Evolutionary conservation across 2,329 filamentous ascomycete genomes (phyloP), one percentile per base, ranked within the genome.

Genomic region (Aspergillus tanneri): DNA sequence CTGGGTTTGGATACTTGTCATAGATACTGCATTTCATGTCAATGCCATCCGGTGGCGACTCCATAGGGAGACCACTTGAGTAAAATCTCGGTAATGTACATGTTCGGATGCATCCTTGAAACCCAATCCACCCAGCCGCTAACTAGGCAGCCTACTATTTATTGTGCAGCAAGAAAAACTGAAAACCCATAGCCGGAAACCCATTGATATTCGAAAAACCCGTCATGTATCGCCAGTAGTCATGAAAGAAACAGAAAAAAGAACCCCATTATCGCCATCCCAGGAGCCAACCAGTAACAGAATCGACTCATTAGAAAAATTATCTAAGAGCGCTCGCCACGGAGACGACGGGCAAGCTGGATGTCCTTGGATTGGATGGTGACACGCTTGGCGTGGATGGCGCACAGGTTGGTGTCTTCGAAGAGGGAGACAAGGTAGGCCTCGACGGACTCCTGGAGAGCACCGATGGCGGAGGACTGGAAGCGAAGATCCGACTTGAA

Each of bases 361-460:
- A 97, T 96, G 67, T 96, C 92, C 82, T 96, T 96, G 76, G 72
- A 74, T 69, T 77, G 92, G 77, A 97, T 97, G 69, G 92, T 97
- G 70, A 97, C 93, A 79, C 93, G 90, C 85, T 97, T 97, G 77
- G 93, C 92, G 78, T 97, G 93, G 75, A 97, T 96, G 69, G 93
- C 92, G 78, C 92, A 97, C 44, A 96, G 79, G 81, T 97, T 97
- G 78, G 92, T 96, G 72, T 97, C 92, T 77, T 97, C 91, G 66
- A 97, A 97, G 59, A 97, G 86, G 36, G 91, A 95, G 76, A 97
- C 91, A 67, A 99, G 87, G 79, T 96, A 97, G 2, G 93, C 95
- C 81, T 99, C 93, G 60, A 96, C 91, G 46, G 93, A 96, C 82
- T 99, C 93, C 79, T 99, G 92, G 32, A 99, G 86, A 59, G 93